Evolutionary conservation across 2,329 filamentous ascomycete genomes (phyloP).

Genomic region (Stagonosporopsis cucurbitacearum): DNA sequence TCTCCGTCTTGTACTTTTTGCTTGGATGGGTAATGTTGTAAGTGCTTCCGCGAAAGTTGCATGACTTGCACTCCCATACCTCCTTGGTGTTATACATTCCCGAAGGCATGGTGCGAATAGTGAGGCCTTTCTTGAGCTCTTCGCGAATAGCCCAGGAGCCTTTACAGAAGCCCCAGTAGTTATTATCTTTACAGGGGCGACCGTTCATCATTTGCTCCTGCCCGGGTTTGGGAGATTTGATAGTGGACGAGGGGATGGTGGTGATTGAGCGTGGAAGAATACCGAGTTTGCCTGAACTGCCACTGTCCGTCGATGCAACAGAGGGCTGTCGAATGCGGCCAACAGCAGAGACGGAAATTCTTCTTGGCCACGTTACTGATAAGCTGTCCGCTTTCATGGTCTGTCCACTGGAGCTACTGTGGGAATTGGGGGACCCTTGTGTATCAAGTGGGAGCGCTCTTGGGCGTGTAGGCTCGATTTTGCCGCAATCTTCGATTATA

Average conservation of each 20-base stretch:
- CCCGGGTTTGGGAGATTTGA: slow-evolving; percentile 23
- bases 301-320: slow-evolving; percentile 28
- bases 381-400: slow-evolving; percentile 9
- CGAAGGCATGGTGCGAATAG: slow-evolving; percentile 36
- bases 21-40: slow-evolving; percentile 31
- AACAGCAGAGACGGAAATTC: slow-evolving; percentile 6
- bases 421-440: slow-evolving; percentile 5
- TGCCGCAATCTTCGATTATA: not conserved
- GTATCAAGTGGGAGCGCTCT: not conserved
- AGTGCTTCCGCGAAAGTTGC: slow-evolving; percentile 43
- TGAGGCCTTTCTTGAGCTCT: slow-evolving; percentile 43
- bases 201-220: slow-evolving; percentile 42
- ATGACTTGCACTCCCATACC: slow-evolving; percentile 46
- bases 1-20: slow-evolving; percentile 39
- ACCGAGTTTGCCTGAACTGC: slow-evolving; percentile 21
- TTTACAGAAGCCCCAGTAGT: slow-evolving; percentile 53
- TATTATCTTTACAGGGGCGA: slow-evolving; percentile 49
- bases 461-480: not conserved
- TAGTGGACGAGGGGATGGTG: slow-evolving; percentile 27
- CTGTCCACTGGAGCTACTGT: slow-evolving; percentile 13
- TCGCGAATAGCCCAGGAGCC: slow-evolving; percentile 48
- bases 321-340: slow-evolving; percentile 20
- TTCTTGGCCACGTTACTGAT: slow-evolving; percentile 3
- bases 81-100: slow-evolving; percentile 46
- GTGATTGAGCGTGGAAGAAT: slow-evolving; percentile 19